Evolutionary conservation across 805 yeast species (phyloP).

Genomic region (Sungouiozyma intestinalis): DNA sequence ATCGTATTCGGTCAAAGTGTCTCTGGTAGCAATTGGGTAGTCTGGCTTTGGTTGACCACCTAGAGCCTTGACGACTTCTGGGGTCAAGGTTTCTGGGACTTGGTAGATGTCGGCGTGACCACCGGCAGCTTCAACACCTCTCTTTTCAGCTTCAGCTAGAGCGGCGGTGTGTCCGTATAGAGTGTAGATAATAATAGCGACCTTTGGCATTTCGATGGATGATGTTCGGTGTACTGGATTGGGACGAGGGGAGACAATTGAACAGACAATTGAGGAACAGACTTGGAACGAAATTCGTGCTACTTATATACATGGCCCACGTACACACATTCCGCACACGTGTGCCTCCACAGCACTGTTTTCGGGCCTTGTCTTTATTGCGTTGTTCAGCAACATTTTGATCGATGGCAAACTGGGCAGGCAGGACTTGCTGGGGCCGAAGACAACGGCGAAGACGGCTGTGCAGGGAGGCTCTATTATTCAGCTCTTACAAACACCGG

Average conservation of each 20-base stretch:
- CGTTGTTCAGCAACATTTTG: too few species aligned
- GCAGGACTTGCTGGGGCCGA: too few species aligned
- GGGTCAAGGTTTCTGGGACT: constrained; percentile 64
- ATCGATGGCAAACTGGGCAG: too few species aligned
- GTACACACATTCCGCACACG: too few species aligned
- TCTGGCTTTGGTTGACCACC: constrained; percentile 54
- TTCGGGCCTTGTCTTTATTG: too few species aligned
- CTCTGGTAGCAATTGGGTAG: constrained; percentile 53
- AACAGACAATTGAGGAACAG: not conserved
- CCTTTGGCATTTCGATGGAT: constrained; percentile 28
- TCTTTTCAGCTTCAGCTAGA: constrained; percentile 56
- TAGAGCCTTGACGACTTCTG: constrained; percentile 47
- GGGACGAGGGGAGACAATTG: not conserved
- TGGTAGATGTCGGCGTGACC: constrained; percentile 63
- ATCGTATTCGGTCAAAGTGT: constrained; percentile 53
- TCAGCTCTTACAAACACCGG: not conserved
- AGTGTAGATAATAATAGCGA: constrained; percentile 72
- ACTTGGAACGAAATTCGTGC: too few species aligned
- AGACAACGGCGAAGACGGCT: not conserved
- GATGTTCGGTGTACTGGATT: not conserved
- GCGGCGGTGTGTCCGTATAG: constrained; percentile 65
- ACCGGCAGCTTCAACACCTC: constrained; percentile 61
- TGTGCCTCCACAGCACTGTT: too few species aligned
- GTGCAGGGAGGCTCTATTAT: not conserved
- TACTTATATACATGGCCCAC: not conserved